These are phyloP conservation scores for Naganishia sp. DNA, from an alignment of 1,284 basidiomycete species.

Conservation along the genomic window DNA sequence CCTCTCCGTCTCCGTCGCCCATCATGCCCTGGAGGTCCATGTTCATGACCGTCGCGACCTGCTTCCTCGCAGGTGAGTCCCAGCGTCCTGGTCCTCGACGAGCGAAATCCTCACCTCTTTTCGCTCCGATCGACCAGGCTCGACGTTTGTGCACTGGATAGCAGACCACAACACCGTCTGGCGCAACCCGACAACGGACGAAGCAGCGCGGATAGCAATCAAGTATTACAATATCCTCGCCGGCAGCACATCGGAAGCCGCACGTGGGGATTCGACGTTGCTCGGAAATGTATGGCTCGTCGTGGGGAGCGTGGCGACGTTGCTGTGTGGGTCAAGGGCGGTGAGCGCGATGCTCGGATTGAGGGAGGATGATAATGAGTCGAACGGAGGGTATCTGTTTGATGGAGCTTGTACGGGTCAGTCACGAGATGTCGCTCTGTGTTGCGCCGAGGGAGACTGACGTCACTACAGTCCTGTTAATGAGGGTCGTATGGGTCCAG, in stretches of 20 bases:
- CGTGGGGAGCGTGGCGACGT: conserved; percentile 18
- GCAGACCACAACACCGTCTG: conserved; percentile 33
- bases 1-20: not conserved
- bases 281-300: conserved; percentile 26
- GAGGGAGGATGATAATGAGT: conserved; percentile 21
- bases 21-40: conserved; percentile 26
- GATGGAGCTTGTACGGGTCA: conserved; percentile 31
- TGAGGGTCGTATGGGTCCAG: conserved; percentile 25
- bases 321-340: conserved; percentile 26
- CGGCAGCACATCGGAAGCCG: conserved; percentile 10
- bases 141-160: conserved; percentile 33
- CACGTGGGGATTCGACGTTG: conserved; percentile 5
- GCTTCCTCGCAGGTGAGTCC: conserved; percentile 31
- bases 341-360: conserved; percentile 20
- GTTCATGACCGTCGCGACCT: conserved; percentile 30
- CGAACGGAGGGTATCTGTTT: conserved; percentile 31
- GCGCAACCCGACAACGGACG: conserved; percentile 28
- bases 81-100: not conserved
- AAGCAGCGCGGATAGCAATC: conserved; percentile 23
- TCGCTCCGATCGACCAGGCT: not conserved
- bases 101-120: not conserved
- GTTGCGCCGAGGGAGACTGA: too few species aligned
- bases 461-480: conserved; percentile 20
- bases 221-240: conserved; percentile 29
- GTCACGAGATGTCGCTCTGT: not conserved